Evolutionary conservation across 495 filamentous ascomycete genomes (phyloP), one percentile per base, ranked within the genome.

Genomic region (Penicillium verhagenii): DNA sequence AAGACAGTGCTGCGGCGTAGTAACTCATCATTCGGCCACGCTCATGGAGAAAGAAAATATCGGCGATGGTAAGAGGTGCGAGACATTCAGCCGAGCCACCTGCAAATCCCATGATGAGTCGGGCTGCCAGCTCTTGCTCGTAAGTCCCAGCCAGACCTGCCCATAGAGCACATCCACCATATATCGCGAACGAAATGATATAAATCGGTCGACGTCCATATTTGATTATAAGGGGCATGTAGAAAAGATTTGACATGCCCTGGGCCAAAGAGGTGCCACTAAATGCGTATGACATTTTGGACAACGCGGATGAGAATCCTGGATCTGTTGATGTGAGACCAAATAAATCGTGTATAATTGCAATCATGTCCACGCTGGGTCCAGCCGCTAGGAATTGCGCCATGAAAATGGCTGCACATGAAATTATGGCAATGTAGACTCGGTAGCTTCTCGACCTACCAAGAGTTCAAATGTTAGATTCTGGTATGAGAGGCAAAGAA

Each of bases 41-140:
- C 56, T 83, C 79, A 53, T 83, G 81, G 9, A 83, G 63, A 61
- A 80, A 83, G 63, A 80, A 83, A n/a, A 80, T 58, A 52, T 83
- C 81, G 20, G 76, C 70, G 43, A 82, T 81, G 0, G 76, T 76
- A 24, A 79, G 62, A 9, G 75, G 77, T 1, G 70, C 73, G 25
- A 82, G 71, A 23, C 71, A 73, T 61, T 82, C 79, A 18, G 74
- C 79, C 38, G 77, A 74, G 14, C 79, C 79, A 7, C 76, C 64
- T 1, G 70, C 73, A 52, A 80, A 72, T 4, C 78, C 79, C 64
- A 80, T 72, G 33, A 82, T 51, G 31, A 80, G 74, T 6, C 79
- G 60, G 13, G 66, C 72, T 3, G 68, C 68, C 2, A 82, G 54
- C 45, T 77, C 74, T n/a, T 66, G 70, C 1, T 21, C 52, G 49